Evolutionary conservation across 495 filamentous ascomycete genomes (phyloP).

Genomic region (Cercophora samala): DNA sequence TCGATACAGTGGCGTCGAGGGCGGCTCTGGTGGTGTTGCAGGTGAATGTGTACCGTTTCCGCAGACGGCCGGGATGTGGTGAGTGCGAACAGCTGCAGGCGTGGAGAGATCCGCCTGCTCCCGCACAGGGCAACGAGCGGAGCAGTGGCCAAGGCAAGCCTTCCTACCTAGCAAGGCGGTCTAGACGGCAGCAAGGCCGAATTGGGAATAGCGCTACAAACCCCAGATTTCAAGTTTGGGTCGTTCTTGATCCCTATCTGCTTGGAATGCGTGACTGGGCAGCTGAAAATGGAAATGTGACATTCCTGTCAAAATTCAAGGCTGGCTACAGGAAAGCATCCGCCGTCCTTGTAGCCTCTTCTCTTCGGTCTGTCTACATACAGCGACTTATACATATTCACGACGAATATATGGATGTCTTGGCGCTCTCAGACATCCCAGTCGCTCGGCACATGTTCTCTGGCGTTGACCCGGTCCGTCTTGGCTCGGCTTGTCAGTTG

Average conservation of each 20-base stretch:
- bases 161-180: background rate
- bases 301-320: background rate
- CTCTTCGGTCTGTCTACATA: no score
- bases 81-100: background rate
- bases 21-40: background rate
- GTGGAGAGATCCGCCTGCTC: slow-evolving; percentile 6
- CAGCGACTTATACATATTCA: background rate
- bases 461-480: background rate
- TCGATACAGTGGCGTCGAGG: background rate
- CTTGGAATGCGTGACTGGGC: background rate
- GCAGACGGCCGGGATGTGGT: background rate
- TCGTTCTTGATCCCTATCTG: background rate
- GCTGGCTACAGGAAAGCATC: background rate
- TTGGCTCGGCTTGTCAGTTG: background rate
- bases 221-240: background rate
- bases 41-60: background rate
- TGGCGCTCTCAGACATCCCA: background rate
- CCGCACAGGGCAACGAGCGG: slow-evolving; percentile 9
- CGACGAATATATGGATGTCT: background rate
- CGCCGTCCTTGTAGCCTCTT: background rate
- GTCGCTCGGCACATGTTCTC: slow-evolving; percentile 4
- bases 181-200: background rate
- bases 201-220: background rate
- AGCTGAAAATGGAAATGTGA: background rate
- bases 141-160: background rate